These are phyloP conservation scores for Babesia bovis DNA, from an alignment of 169 alveolate species.

Conservation along the genomic window DNA sequence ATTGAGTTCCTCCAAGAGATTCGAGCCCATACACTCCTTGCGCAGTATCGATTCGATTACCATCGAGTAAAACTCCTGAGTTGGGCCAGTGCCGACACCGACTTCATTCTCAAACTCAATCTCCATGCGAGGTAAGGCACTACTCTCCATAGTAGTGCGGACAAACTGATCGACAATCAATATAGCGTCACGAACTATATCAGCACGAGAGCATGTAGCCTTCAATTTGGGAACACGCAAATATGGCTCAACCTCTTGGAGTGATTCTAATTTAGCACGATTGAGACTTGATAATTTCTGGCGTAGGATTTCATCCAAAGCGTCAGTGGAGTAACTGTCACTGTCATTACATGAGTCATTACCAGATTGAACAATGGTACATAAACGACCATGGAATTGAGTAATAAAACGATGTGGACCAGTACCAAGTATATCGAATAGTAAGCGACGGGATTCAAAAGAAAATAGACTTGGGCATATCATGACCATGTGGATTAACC, in stretches of 20 bases:
- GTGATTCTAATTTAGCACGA: background rate
- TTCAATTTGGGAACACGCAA: conserved; percentile 32
- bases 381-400: conserved; percentile 17
- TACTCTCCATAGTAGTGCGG: background rate
- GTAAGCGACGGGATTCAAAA: conserved; percentile 21
- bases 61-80: conserved; percentile 71
- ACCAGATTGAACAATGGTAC: background rate
- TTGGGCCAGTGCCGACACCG: conserved; percentile 79
- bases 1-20: background rate
- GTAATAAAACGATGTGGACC: conserved; percentile 32
- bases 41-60: conserved; percentile 52
- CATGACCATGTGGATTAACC: conserved; percentile 19
- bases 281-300: background rate
- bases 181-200: conserved; percentile 29
- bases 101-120: conserved; percentile 65
- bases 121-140: conserved; percentile 36
- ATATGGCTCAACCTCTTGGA: conserved; percentile 15
- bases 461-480: conserved; percentile 49
- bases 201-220: conserved; percentile 1
- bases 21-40: background rate
- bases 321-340: conserved; percentile 9
- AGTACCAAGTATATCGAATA: conserved; percentile 17
- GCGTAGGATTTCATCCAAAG: conserved; percentile 42
- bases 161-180: conserved; percentile 18
- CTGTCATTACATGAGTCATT: background rate